Base-by-base conservation (phyloP, 345 rosid genomes). In the Eutrema yunnanense region DNA sequence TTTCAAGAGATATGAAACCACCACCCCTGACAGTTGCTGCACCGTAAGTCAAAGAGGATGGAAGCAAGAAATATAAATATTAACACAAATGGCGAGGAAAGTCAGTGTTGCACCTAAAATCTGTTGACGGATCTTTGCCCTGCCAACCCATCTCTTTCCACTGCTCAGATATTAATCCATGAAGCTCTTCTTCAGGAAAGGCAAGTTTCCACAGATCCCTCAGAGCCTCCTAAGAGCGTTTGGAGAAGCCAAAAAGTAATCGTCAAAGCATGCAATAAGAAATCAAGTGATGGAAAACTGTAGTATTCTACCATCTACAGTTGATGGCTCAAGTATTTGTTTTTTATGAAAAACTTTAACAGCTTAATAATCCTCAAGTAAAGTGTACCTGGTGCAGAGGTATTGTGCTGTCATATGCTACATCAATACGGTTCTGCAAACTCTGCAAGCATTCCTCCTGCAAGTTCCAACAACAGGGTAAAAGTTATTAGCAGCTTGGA, bases 111-210 rank as follows among this genome's bases (percentile, higher is more conserved):
- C 71, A 92, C 99, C 99, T 85, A 86, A 96, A 96, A 83, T 96
- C 99, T 50, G 99, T 92, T 43, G 99, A 92, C 34, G 99, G 99
- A 79, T 96, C 99, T 85, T 92, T 96, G 52, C 99, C 99, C 81
- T 92, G 99, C 99, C 99, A 96, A 54, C 99, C 99, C 99, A 96
- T 96, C 86, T 90, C 97, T 82, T 96, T 96, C 99, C 99, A 96
- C 72, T 90, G 99, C 82, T 96, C 99, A 71, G 99, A 88, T 84
- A 92, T 85, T 68, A 96, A 73, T 65, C 90, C 89, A 60, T 51
- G 76, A 60, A 96, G 96, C 82, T 96, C 92, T 81, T 92, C 98
- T 64, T 84, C 91, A 46, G 98, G 98, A 84, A 90, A 96, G 43
- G 99, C 77, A 80, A 85, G 95, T 75, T 78, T 84, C 99, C 99